A percentile compares a stretch with the other conserved stretches of the same genome.
Evolutionary conservation across 768 basidiomycete species (phyloP).

Genomic region (Chalciporus sphaerocephalus): DNA sequence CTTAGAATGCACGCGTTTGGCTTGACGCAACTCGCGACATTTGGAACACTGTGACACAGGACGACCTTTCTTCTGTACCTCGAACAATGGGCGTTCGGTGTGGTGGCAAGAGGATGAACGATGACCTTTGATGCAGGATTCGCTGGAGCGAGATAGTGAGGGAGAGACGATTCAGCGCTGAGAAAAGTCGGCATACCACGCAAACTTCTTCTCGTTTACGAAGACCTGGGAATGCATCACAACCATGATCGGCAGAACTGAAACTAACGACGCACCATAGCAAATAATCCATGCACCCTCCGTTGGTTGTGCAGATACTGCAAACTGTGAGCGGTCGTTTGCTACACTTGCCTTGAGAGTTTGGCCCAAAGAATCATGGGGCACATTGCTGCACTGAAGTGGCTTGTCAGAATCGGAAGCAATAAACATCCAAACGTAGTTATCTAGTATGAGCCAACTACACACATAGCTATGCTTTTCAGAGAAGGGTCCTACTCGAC

Average conservation of each 20-base stretch:
- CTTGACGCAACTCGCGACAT: slow-evolving; percentile 79
- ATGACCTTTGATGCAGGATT: slow-evolving; percentile 93
- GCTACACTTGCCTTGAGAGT: too few species aligned
- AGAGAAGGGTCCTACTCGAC: too few species aligned
- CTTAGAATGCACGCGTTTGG: slow-evolving; percentile 76
- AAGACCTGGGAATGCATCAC: slow-evolving; percentile 47
- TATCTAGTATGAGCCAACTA: too few species aligned
- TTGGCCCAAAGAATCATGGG: too few species aligned
- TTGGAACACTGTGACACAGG: slow-evolving; percentile 87
- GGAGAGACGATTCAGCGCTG: neutral
- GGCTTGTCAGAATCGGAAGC: too few species aligned
- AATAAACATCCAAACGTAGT: too few species aligned
- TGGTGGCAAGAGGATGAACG: slow-evolving; percentile 87
- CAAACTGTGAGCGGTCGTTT: too few species aligned
- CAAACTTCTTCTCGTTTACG: slow-evolving; percentile 68
- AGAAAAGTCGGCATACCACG: slow-evolving; percentile 51
- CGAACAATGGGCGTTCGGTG: slow-evolving; percentile 83
- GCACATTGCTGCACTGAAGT: too few species aligned
- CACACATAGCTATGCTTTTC: too few species aligned
- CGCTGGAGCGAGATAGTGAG: slow-evolving; percentile 42
- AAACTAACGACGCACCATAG: slow-evolving; percentile 20
- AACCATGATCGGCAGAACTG: neutral
- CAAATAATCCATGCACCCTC: slow-evolving; percentile 14
- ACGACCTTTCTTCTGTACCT: slow-evolving; percentile 90
- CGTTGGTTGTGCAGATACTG: neutral